phyloP scores from a whole-genome alignment of 805 yeast species.

The Candida golubevii region DNA sequence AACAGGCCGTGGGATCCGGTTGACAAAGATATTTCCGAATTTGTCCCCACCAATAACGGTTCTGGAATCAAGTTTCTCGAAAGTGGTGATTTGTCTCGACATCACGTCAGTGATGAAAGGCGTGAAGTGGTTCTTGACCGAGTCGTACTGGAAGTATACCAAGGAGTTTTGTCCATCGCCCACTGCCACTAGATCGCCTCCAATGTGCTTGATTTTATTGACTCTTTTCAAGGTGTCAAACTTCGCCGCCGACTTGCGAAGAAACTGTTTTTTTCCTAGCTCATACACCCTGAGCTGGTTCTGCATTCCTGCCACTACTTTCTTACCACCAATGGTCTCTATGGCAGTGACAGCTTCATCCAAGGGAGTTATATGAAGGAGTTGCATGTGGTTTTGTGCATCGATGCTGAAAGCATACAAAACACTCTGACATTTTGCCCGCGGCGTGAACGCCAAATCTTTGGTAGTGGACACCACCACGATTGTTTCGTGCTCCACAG shows the following conservation, averaged over 20 bases:
- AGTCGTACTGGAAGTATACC: slow-evolving; percentile 50
- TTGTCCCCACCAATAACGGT: slow-evolving; percentile 84
- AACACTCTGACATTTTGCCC: slow-evolving; percentile 20
- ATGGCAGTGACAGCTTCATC: slow-evolving; percentile 48
- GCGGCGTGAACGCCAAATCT: slow-evolving; percentile 28
- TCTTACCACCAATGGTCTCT: slow-evolving; percentile 47
- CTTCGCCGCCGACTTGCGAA: slow-evolving; percentile 55
- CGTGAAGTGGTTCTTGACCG: slow-evolving; percentile 45
- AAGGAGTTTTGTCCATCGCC: slow-evolving; percentile 73
- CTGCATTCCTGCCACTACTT: slow-evolving; percentile 55
- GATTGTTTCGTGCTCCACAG: slow-evolving; percentile 23
- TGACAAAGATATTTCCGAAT: slow-evolving; percentile 73
- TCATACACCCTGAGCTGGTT: slow-evolving; percentile 57
- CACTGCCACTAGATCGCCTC: slow-evolving; percentile 53
- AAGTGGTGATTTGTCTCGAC: slow-evolving; percentile 60
- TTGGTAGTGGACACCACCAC: slow-evolving; percentile 45
- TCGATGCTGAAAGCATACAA: slow-evolving; percentile 36
- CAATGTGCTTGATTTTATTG: slow-evolving; percentile 49
- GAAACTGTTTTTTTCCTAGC: slow-evolving; percentile 73
- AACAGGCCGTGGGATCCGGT: slow-evolving; percentile 53
- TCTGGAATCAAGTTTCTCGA: slow-evolving; percentile 62
- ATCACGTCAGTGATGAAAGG: slow-evolving; percentile 68
- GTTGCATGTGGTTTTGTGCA: slow-evolving; percentile 31
- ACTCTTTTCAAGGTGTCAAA: slow-evolving; percentile 46
- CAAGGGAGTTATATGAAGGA: slow-evolving; percentile 58